Evolutionary conservation across 129 eudicot genomes (phyloP).

Genomic region (Centaurea solstitialis): DNA sequence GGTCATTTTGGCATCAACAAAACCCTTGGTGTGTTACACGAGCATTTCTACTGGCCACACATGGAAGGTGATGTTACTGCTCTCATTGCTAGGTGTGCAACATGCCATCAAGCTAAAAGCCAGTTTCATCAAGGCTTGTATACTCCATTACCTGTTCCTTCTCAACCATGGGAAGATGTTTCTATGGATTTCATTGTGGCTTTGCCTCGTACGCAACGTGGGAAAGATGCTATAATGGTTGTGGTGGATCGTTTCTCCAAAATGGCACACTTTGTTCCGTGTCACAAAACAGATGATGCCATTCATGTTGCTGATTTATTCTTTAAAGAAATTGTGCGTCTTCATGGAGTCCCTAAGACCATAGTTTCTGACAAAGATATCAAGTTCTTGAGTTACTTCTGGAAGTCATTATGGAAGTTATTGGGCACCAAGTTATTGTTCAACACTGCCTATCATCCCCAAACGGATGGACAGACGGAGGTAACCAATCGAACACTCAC

Average conservation of each 20-base stretch:
- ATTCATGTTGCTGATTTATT: background rate
- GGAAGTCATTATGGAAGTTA: background rate
- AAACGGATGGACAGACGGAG: background rate
- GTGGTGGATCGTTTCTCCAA: background rate
- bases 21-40: background rate
- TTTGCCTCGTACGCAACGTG: background rate
- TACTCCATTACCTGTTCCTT: background rate
- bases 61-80: background rate
- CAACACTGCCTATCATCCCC: background rate
- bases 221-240: background rate
- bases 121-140: background rate
- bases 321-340: background rate
- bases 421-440: background rate
- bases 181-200: background rate
- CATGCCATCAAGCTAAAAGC: background rate
- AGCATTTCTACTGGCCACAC: background rate
- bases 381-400: background rate
- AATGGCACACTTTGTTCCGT: background rate
- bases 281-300: background rate
- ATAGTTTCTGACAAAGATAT: background rate
- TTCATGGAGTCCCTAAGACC: background rate
- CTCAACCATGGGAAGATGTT: background rate
- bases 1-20: too few species aligned
- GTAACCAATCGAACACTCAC: conserved; percentile 2
- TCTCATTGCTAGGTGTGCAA: background rate